Conservation (phyloP, 768 basidiomycete genomes). For the Stropharia rugosoannulata region DNA sequence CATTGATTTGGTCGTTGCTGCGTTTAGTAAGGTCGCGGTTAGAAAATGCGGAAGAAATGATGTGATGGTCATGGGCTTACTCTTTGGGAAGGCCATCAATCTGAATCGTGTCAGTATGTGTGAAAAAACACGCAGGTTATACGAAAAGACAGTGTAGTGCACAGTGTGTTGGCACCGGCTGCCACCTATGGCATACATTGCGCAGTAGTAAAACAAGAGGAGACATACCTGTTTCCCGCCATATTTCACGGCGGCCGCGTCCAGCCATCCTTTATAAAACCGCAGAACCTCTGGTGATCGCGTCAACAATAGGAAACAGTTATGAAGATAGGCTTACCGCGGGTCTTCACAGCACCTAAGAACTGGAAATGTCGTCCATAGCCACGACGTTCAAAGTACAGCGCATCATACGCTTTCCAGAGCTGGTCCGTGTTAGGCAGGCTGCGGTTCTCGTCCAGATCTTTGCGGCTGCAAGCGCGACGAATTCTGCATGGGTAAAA, state of each 20-base stretch:
- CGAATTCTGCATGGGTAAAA: conserved; percentile 36
- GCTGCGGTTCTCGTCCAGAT: conserved; percentile 34
- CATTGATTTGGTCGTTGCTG: conserved; percentile 13
- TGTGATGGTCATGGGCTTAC: conserved; percentile 5
- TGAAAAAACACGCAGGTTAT: too few relatives aligned
- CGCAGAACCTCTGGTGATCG: conserved; percentile 22
- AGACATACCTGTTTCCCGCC: conserved; percentile 32
- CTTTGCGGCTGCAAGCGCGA: conserved; percentile 34
- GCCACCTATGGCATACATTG: too few relatives aligned
- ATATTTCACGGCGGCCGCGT: conserved; percentile 35
- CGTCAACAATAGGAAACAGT: not conserved
- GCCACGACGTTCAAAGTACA: conserved; percentile 30
- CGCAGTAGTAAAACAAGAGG: too few relatives aligned
- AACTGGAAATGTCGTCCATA: conserved; percentile 37
- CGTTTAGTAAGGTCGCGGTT: not conserved
- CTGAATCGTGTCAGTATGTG: not conserved
- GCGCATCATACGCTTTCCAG: conserved; percentile 31
- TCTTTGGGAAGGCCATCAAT: conserved; percentile 20
- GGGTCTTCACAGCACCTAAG: conserved; percentile 27
- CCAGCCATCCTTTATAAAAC: conserved; percentile 38
- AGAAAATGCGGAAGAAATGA: not conserved
- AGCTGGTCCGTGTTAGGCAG: conserved; percentile 29
- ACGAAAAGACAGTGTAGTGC: not conserved
- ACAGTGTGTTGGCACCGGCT: not conserved
- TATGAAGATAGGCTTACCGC: conserved; percentile 17